Evolutionary conservation across 1,284 basidiomycete genomes (phyloP).

Genomic region (Ceratobasidium sp.): DNA sequence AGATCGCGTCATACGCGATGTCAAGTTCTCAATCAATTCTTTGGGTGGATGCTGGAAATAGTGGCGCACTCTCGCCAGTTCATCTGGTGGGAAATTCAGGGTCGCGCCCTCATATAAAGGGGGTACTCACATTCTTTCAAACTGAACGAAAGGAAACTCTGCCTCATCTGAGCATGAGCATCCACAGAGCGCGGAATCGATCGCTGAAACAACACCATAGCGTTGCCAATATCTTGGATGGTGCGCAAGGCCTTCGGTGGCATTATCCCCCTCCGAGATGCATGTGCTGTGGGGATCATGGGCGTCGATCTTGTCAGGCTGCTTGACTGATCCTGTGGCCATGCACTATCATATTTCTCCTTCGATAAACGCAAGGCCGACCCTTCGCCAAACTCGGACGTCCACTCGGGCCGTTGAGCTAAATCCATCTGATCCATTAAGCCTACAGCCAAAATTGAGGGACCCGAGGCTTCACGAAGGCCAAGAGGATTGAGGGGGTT

Average conservation of each 20-base stretch:
- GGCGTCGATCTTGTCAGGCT: constrained; percentile 1
- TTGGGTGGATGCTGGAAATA: constrained; percentile 2
- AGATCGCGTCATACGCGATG: background rate
- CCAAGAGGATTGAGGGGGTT: background rate
- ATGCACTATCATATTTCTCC: background rate
- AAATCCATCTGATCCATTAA: background rate
- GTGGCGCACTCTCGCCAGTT: background rate
- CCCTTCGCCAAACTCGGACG: background rate
- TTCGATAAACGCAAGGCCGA: background rate
- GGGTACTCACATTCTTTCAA: constrained; percentile 10
- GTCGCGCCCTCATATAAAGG: background rate
- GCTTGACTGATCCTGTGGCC: constrained; percentile 25
- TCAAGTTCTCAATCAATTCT: background rate
- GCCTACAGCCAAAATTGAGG: background rate
- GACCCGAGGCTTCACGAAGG: background rate
- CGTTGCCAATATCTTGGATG: background rate
- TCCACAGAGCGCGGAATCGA: constrained; percentile 3
- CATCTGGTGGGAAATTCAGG: background rate
- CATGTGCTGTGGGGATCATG: background rate
- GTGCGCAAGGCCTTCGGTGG: background rate
- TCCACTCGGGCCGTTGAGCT: too few species aligned
- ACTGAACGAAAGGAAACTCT: background rate
- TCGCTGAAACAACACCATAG: background rate
- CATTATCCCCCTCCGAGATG: too few species aligned
- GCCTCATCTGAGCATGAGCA: background rate